Base-by-base conservation (phyloP, 1,284 basidiomycete genomes). In the Puccinia novopanici region DNA sequence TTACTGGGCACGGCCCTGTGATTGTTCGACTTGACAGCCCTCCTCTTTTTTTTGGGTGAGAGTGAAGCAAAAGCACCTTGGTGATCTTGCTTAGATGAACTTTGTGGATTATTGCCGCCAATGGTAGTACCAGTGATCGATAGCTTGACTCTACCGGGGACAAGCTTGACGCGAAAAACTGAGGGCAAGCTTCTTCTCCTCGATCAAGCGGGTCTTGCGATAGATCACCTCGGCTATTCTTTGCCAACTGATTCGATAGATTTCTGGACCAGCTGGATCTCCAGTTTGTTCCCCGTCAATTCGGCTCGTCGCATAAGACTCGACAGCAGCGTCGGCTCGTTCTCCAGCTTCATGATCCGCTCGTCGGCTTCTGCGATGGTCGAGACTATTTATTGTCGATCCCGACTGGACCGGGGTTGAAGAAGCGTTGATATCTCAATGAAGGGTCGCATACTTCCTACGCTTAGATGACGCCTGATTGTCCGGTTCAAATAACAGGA, bases 231-330 rank as follows among this genome's bases (percentile, higher is more conserved):
- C 92, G 45, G 94, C 89, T 45, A 87, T 84, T 98, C 95, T 68
- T 93, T 88, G 52, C 88, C 90, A 85, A 98, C 90, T 0, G 93
- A 90, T 12, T 91, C 89, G 83, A 92, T 92, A 0, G 93, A 95
- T 82, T 90, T 92, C 71, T 88, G 89, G 67, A 98, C 89, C 27
- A 98, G 89, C 77, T 89, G 90, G 34, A 95, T 89, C 86, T 98
- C 95, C 83, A 92, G 90, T 1, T 89, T 90, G 84, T 94, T 93
- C 0, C 95, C 96, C 0, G 93, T 94, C 59, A 98, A 87, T 84
- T 98, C 96, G 0, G 96, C 96, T 85, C 96, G 95, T 82, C 92
- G 91, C 83, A 97, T 92, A 45, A 98, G 88, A 0, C 91, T 92
- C 81, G 92, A 91, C 17, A 99, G 89, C 86, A 95, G 92, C 24